Base-by-base conservation (phyloP, 352 stramenopile genomes). In the Globisporangium splendens region DNA sequence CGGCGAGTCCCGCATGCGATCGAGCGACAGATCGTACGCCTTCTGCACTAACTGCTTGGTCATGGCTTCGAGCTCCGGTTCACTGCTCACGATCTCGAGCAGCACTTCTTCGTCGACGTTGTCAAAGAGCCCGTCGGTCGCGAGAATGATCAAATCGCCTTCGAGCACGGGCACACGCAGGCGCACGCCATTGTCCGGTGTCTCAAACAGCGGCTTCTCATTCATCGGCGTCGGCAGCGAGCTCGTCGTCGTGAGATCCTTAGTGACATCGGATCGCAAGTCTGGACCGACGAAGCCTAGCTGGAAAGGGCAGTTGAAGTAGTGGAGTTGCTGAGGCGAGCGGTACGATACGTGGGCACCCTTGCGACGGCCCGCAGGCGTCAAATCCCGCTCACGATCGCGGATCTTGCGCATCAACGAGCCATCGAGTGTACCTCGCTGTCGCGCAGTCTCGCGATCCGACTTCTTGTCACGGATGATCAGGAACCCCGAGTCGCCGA, bases 281-380 rank as follows among this genome's bases (percentile, higher is more conserved):
- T 83, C 70, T 0, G 72, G 58, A 33, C 73, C 70, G 13, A 76
- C 76, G 62, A 83, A 89, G 7, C 79, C 79, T 22, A 89, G 49
- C 63, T 99, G 96, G 76, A 97, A 99, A 7, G 96, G 96, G 50
- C 97, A 96, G 67, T 99, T 99, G 75, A 99, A 99, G 46, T 95
- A 98, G 55, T 96, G 87, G 11, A 99, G 77, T 65, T 99, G 96
- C 68, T 99, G 96, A 49, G 97, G 93, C 13, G 89, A 98, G 13
- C 98, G 89, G 73, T 98, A 98, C 24, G 88, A 85, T 21, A 92
- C 77, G 47, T 92, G 83, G 1, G 83, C 83, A 38, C 83, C 83
- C 54, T 90, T 92, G 56, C 83, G 79, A 39, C 83, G 78, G 15
- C 81, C 81, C 10, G 81, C 78, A 18, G 81, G 79, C 35, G 81